These are phyloP conservation scores for Aspergillus phoenicis DNA, from an alignment of 2,329 filamentous ascomycete genomes.

Conservation along the genomic window DNA sequence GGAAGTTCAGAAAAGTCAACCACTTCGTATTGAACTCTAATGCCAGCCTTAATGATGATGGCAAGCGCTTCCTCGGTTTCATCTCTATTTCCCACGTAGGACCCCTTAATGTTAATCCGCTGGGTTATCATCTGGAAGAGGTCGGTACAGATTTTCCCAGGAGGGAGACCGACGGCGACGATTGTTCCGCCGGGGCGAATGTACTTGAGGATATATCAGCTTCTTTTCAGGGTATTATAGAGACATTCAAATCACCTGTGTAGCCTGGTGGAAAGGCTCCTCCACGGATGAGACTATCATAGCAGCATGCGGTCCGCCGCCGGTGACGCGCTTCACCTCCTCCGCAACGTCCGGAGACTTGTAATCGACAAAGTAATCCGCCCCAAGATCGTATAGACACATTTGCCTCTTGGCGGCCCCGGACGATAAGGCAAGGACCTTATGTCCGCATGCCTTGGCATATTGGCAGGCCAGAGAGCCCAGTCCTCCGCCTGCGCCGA, in stretches of 20 bases:
- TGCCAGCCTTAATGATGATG: slow-evolving; percentile 77
- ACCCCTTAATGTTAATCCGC: slow-evolving; percentile 88
- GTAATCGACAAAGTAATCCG: slow-evolving; percentile 76
- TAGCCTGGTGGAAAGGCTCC: slow-evolving; percentile 89
- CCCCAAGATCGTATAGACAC: slow-evolving; percentile 65
- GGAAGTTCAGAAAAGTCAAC: slow-evolving; percentile 77
- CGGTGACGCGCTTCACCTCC: slow-evolving; percentile 78
- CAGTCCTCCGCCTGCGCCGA: slow-evolving; percentile 83
- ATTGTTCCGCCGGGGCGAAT: slow-evolving; percentile 78
- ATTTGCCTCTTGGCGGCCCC: slow-evolving; percentile 78
- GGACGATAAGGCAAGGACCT: slow-evolving; percentile 77
- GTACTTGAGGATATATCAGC: slow-evolving; percentile 59
- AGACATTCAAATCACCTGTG: slow-evolving; percentile 8
- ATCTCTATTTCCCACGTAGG: slow-evolving; percentile 85
- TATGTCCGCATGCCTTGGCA: slow-evolving; percentile 84
- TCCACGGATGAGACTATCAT: slow-evolving; percentile 80
- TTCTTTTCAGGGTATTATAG: slow-evolving; percentile 25
- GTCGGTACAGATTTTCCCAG: slow-evolving; percentile 73
- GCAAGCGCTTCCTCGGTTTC: slow-evolving; percentile 86
- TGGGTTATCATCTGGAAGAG: slow-evolving; percentile 83
- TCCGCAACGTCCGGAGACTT: slow-evolving; percentile 73
- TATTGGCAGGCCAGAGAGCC: slow-evolving; percentile 83
- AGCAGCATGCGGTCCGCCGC: slow-evolving; percentile 81
- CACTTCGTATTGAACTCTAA: slow-evolving; percentile 81
- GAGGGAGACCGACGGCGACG: slow-evolving; percentile 83